Base-by-base conservation (phyloP, 129 eudicot genomes). In the Cynara cardunculus region DNA sequence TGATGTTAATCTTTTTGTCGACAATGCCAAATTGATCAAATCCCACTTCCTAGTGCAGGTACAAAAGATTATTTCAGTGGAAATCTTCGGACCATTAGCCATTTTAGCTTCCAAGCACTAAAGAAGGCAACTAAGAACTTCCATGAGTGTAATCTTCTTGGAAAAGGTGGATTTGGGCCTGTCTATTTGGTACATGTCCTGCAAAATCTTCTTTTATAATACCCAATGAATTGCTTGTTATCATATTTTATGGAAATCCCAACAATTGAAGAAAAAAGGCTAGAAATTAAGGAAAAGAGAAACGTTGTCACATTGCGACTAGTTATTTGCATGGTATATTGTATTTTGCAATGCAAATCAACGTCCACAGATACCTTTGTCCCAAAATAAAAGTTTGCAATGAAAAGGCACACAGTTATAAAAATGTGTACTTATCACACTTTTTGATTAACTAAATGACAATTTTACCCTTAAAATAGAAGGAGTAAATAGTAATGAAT, bases 121-220 rank as follows among this genome's bases (percentile, higher is more conserved):
- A 88, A 83, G 87, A 83, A 69, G 70, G 94, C 94, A 46, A 90
- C 94, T 37, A 62, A 78, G 10, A 74, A 72, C 35, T 87, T 87
- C 64, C 28, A 75, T 28, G 81, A 78, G 49, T 69, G 73, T 59
- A 74, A 87, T 77, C 85, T 73, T 82, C 86, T 87, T 66, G 91
- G 88, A 30, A 84, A 85, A 79, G 94, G 94, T 75, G 94, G 94
- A 68, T 90, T 90, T 64, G 94, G 94, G 41, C 91, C 92, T 0
- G 95, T 90, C 44, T 90, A 86, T 87, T 76, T 80, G 85, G 95
- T 79, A 85, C 30, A 7, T 28, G 25, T 76, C 25, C 44, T 66
- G 25, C 26, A 61, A 77, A 30, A 4, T n/a, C 69, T 27, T 26
- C 41, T 32, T 71, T 64, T 12, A 28, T 66, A 34, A 27, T 46